Base-by-base conservation (phyloP, 2,329 filamentous ascomycete genomes). In the Hymenoscyphus scutula region DNA sequence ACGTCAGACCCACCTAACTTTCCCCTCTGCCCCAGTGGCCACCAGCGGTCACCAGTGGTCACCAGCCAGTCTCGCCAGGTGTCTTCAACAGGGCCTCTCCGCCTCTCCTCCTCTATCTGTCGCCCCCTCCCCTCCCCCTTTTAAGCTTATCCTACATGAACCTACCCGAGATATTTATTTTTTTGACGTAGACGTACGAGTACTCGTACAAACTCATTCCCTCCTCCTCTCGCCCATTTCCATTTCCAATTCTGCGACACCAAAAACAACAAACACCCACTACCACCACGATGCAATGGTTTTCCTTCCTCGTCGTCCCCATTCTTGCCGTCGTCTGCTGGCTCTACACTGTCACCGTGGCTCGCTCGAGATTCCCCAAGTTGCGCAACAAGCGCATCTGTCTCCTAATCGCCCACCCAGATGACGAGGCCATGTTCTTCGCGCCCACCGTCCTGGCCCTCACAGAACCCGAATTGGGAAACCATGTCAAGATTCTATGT, bases 361-460 rank as follows among this genome's bases (percentile, higher is more conserved):
- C 69, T 51, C 77, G 79, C 65, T 70, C 77, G 29, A 77, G 82
- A 34, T 84, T 91, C 69, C 90, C 91, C 3, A 83, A 79, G 53
- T 80, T 97, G 66, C 82, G 81, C 70, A 89, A 91, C 79, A 96
- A 96, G 82, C 87, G 91, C 72, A 92, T 99, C 73, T 90, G 91
- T 74, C 84, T 99, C 60, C 82, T 99, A 61, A 98, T 99, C 72
- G 95, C 95, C 25, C 95, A 99, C 78, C 95, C 95, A 0, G 95
- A 99, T 77, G 95, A 99, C 73, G 95, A 99, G 80, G 95, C 94
- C 76, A 99, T 99, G 95, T 99, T 99, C 82, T 99, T 99, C 78
- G 87, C 92, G 66, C 95, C 95, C 0, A 90, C 92, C 0, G 82
- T 98, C 15, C 82, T 96, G 70, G 87, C 90, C n/a, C 84, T 99